These are phyloP conservation scores for Celoporthe dispersa DNA, from an alignment of 2,329 filamentous ascomycete genomes.

Conservation along the genomic window DNA sequence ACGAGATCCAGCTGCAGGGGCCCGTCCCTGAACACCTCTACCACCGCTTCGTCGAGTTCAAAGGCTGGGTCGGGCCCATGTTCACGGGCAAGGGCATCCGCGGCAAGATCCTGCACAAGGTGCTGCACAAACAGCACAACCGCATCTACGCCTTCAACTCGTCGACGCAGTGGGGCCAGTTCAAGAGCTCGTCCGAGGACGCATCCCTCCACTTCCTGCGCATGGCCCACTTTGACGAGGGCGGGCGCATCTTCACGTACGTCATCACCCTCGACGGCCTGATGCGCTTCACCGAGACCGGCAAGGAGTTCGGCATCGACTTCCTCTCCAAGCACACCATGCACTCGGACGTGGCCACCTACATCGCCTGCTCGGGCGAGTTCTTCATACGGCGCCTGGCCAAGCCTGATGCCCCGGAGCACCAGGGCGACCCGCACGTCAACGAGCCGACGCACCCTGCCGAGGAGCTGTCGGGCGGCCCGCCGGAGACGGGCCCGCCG, in stretches of 20 bases:
- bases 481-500: constrained; percentile 49
- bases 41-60: constrained; percentile 92
- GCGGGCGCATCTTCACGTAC: constrained; percentile 88
- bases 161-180: constrained; percentile 72
- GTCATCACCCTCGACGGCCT: constrained; percentile 86
- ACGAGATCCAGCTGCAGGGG: constrained; percentile 84
- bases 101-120: constrained; percentile 80
- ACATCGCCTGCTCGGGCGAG: constrained; percentile 90
- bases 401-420: constrained; percentile 48
- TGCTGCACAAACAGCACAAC: constrained; percentile 86
- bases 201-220: constrained; percentile 82
- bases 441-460: constrained; percentile 56
- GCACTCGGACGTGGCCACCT: constrained; percentile 90
- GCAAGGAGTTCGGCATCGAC: constrained; percentile 94
- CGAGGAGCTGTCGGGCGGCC: constrained; percentile 51
- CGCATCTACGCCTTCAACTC: constrained; percentile 89
- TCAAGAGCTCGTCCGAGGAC: constrained; percentile 68
- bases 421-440: constrained; percentile 44
- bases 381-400: constrained; percentile 81
- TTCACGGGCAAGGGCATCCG: constrained; percentile 79
- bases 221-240: constrained; percentile 84
- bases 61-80: constrained; percentile 86
- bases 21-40: constrained; percentile 82
- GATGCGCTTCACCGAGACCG: constrained; percentile 91
- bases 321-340: constrained; percentile 94